These are phyloP conservation scores for Aspergillus affinis DNA, from an alignment of 495 filamentous ascomycete genomes.

Conservation along the genomic window DNA sequence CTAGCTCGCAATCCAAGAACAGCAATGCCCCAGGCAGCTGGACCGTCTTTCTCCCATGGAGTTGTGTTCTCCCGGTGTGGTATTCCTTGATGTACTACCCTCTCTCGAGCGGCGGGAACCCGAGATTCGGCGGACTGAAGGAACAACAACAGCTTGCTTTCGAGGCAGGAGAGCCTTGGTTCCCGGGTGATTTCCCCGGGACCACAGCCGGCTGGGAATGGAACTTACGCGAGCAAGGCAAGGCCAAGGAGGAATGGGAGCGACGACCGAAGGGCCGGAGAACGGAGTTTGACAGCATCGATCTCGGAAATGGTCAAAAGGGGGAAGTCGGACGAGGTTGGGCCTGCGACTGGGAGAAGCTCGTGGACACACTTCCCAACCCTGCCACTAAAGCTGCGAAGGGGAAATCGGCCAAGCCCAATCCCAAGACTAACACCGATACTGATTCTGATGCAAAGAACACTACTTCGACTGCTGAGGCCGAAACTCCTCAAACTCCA, in stretches of 20 bases:
- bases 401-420: slow-evolving; percentile 12
- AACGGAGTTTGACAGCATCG: slow-evolving; percentile 71
- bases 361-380: slow-evolving; percentile 36
- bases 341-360: slow-evolving; percentile 82
- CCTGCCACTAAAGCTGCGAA: slow-evolving; percentile 10
- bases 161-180: slow-evolving; percentile 77
- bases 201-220: slow-evolving; percentile 77
- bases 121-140: slow-evolving; percentile 78
- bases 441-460: slow-evolving; percentile 1
- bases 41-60: slow-evolving; percentile 90
- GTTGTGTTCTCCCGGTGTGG: slow-evolving; percentile 84
- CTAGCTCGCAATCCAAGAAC: slow-evolving; percentile 31
- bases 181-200: slow-evolving; percentile 85
- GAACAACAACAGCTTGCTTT: slow-evolving; percentile 80
- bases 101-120: slow-evolving; percentile 73
- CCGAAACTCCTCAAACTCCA: slow-evolving; percentile 10
- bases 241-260: slow-evolving; percentile 68
- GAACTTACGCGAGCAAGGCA: slow-evolving; percentile 64
- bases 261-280: slow-evolving; percentile 79
- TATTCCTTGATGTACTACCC: slow-evolving; percentile 84
- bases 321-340: slow-evolving; percentile 84
- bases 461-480: not conserved
- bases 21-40: slow-evolving; percentile 65
- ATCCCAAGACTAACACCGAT: slow-evolving; percentile 14
- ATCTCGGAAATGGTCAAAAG: slow-evolving; percentile 69